Percentiles rank a stretch among this genome's conserved stretches.
Conservation (phyloP, 2,329 filamentous ascomycete genomes). For the Pseudocercospora musae region DNA sequence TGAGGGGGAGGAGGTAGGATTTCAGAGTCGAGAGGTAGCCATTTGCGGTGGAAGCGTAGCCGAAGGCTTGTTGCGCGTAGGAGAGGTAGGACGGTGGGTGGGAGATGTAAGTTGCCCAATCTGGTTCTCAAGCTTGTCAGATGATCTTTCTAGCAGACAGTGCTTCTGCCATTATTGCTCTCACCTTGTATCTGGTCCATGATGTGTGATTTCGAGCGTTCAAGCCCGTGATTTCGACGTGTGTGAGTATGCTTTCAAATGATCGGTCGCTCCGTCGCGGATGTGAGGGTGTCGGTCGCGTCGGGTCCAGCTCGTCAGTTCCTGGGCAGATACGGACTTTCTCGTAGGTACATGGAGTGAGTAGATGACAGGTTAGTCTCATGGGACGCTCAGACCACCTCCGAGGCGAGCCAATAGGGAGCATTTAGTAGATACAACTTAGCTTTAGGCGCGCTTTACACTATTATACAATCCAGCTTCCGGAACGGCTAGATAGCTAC, state of each 20-base stretch:
- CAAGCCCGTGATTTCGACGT: not conserved
- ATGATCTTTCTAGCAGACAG: not conserved
- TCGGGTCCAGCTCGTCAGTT: not conserved
- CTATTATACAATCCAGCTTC: too few relatives aligned
- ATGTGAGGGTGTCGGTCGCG: not conserved
- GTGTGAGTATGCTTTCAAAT: not conserved
- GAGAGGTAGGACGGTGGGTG: conserved; percentile 11
- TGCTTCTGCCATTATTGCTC: not conserved
- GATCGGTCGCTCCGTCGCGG: not conserved
- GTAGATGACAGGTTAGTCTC: not conserved
- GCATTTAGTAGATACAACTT: too few relatives aligned
- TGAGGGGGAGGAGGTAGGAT: conserved; percentile 30
- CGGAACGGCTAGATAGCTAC: too few relatives aligned
- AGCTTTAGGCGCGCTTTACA: too few relatives aligned
- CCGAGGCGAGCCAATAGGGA: too few relatives aligned
- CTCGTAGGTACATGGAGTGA: not conserved
- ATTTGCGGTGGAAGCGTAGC: conserved; percentile 17
- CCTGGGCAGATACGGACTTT: not conserved
- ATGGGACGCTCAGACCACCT: too few relatives aligned
- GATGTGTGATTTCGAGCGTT: not conserved
- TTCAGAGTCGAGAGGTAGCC: conserved; percentile 19
- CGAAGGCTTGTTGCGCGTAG: conserved; percentile 18
- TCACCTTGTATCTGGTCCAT: conserved; percentile 35
- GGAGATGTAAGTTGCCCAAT: conserved; percentile 33
- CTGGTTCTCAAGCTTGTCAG: conserved; percentile 17